Conservation (phyloP, 108 stramenopile genomes). For the Conticribra guillardii region DNA sequence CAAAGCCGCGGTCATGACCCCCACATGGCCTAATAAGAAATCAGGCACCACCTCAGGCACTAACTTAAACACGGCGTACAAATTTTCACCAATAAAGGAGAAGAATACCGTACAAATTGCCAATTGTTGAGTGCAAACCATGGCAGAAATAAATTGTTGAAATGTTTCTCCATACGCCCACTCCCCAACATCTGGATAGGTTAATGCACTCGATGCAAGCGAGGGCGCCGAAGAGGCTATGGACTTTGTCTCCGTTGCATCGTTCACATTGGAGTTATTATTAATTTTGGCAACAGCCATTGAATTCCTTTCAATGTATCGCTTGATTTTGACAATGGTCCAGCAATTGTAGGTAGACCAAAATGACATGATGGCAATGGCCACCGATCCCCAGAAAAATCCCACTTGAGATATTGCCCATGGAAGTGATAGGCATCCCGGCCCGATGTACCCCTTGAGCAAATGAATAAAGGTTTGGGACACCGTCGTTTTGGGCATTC, state of each 20-base stretch:
- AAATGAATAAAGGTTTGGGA: slow-evolving; percentile 65
- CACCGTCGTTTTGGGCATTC: slow-evolving; percentile 40
- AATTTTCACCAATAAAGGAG: slow-evolving; percentile 74
- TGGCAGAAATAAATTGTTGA: slow-evolving; percentile 55
- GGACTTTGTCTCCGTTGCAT: not conserved
- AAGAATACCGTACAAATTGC: slow-evolving; percentile 82
- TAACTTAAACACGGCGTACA: slow-evolving; percentile 50
- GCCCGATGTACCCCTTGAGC: slow-evolving; percentile 73
- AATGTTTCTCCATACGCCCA: slow-evolving; percentile 68
- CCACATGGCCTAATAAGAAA: slow-evolving; percentile 28
- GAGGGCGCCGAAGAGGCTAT: slow-evolving; percentile 15
- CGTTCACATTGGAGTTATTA: too few species aligned
- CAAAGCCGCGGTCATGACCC: slow-evolving; percentile 59
- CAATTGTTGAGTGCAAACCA: slow-evolving; percentile 66
- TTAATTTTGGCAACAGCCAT: slow-evolving; percentile 5
- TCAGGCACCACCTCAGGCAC: slow-evolving; percentile 13
- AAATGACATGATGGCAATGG: slow-evolving; percentile 46
- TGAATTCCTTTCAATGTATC: slow-evolving; percentile 45
- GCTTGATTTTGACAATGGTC: slow-evolving; percentile 67
- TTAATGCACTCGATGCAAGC: slow-evolving; percentile 43
- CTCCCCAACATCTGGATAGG: slow-evolving; percentile 76
- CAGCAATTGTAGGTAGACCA: slow-evolving; percentile 74
- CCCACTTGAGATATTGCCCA: slow-evolving; percentile 75
- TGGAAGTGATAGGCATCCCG: slow-evolving; percentile 67
- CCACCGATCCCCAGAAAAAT: slow-evolving; percentile 40